A percentile compares a stretch with the other conserved stretches of the same genome.
These are phyloP conservation scores for Plantago major DNA, from an alignment of 257 asterid species.

Conservation along the genomic window DNA sequence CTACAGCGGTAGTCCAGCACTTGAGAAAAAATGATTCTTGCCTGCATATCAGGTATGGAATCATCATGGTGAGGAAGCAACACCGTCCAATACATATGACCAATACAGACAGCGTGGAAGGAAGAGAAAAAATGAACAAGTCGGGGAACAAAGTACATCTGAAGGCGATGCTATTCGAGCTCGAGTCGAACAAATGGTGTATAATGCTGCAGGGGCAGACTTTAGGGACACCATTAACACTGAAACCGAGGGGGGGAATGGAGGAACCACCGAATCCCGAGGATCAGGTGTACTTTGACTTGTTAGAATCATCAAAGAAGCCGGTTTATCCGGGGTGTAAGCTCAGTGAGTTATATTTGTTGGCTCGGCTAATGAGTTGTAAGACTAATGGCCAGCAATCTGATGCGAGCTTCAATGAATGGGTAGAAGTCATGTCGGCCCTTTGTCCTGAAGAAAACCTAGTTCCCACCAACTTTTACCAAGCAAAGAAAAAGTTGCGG, in stretches of 20 bases:
- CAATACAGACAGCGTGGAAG: background rate
- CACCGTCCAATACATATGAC: background rate
- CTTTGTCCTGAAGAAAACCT: background rate
- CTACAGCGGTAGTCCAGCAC: background rate
- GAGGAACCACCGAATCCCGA: background rate
- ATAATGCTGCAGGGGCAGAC: background rate
- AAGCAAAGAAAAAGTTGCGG: background rate
- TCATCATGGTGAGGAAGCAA: background rate
- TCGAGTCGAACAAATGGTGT: background rate
- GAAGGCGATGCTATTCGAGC: background rate
- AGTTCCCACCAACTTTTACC: background rate
- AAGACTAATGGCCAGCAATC: background rate
- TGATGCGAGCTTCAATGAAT: background rate
- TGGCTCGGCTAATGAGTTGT: background rate
- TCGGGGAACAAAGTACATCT: background rate
- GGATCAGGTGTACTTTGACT: background rate
- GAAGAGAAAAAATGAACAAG: background rate
- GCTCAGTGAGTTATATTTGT: background rate
- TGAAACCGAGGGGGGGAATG: background rate
- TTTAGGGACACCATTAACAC: background rate
- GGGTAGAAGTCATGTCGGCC: background rate
- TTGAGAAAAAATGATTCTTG: background rate
- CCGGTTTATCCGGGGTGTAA: background rate
- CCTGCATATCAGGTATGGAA: background rate
- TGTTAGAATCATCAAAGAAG: background rate